Percentiles rank a stretch among this genome's conserved stretches.
These are phyloP conservation scores for Fusarium veterinarium DNA, from an alignment of 2,329 filamentous ascomycete species.

Conservation along the genomic window DNA sequence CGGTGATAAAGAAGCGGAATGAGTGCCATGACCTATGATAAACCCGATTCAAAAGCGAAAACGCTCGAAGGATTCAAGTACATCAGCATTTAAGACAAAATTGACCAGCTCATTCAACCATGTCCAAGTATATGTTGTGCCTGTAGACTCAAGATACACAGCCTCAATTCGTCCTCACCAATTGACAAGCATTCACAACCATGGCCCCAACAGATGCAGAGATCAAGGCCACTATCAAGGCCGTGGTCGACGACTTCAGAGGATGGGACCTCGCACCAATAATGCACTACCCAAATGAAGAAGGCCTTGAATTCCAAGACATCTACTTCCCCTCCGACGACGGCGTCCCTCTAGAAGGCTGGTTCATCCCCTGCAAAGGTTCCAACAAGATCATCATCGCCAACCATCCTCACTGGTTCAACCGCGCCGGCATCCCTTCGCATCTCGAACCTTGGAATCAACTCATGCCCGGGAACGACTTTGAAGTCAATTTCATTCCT, in stretches of 20 bases:
- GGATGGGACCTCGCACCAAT: conserved; percentile 24
- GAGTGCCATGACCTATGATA: neutral
- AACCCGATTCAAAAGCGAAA: neutral
- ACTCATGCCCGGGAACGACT: conserved; percentile 26
- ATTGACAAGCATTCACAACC: neutral
- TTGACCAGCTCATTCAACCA: neutral
- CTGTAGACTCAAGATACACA: neutral
- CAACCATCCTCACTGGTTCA: conserved; percentile 36
- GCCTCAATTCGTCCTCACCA: neutral
- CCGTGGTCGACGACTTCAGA: conserved; percentile 27
- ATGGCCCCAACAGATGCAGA: conserved; percentile 16
- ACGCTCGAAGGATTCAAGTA: neutral
- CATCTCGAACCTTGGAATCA: conserved; percentile 24
- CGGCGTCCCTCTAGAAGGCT: conserved; percentile 21
- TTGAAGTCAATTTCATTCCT: conserved; percentile 33
- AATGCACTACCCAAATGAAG: conserved; percentile 23
- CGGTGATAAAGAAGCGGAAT: neutral
- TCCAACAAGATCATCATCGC: conserved; percentile 32
- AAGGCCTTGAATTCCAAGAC: conserved; percentile 19
- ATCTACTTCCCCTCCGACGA: conserved; percentile 30
- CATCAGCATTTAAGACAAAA: neutral
- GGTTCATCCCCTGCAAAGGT: conserved; percentile 26
- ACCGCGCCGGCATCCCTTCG: conserved; percentile 22
- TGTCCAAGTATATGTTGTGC: neutral
- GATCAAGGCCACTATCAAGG: conserved; percentile 8